phyloP scores from a whole-genome alignment of 495 filamentous ascomycete species.

The Glutinoglossum americanum region DNA sequence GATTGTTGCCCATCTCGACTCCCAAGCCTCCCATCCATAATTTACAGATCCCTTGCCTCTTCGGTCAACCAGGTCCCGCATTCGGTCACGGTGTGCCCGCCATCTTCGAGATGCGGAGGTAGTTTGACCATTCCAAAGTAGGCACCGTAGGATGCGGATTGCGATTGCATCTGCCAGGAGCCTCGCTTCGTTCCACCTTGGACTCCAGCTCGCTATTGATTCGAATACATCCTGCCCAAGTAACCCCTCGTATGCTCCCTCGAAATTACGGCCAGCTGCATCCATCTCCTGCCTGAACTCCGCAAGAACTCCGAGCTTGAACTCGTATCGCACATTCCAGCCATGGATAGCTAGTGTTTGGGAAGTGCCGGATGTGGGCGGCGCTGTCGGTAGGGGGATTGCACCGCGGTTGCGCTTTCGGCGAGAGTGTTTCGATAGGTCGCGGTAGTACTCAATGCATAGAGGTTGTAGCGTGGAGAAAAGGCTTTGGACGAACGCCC shows the following conservation, averaged over 20 bases:
- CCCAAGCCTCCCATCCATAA: slow-evolving; percentile 79
- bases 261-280: slow-evolving; percentile 57
- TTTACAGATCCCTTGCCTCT: slow-evolving; percentile 62
- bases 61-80: slow-evolving; percentile 54
- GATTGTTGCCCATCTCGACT: slow-evolving; percentile 56
- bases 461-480: slow-evolving; percentile 36
- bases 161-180: slow-evolving; percentile 59
- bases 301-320: slow-evolving; percentile 74
- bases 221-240: slow-evolving; percentile 67
- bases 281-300: slow-evolving; percentile 86
- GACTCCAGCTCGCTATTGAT: slow-evolving; percentile 66
- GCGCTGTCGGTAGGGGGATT: slow-evolving; percentile 63
- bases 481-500: slow-evolving; percentile 41
- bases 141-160: slow-evolving; percentile 55
- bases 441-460: slow-evolving; percentile 67
- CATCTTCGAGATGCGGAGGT: slow-evolving; percentile 56
- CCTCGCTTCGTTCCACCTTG: slow-evolving; percentile 68
- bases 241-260: slow-evolving; percentile 62
- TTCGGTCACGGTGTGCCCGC: slow-evolving; percentile 46
- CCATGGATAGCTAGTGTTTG: slow-evolving; percentile 63
- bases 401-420: slow-evolving; percentile 58
- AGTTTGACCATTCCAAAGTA: slow-evolving; percentile 53
- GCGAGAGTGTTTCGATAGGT: slow-evolving; percentile 68
- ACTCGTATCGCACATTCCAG: slow-evolving; percentile 83
- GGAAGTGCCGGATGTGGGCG: slow-evolving; percentile 61